A percentile compares a stretch with the other conserved stretches of the same genome.
Evolutionary conservation across 768 basidiomycete species (phyloP).

Genomic region (Russula earlei): DNA sequence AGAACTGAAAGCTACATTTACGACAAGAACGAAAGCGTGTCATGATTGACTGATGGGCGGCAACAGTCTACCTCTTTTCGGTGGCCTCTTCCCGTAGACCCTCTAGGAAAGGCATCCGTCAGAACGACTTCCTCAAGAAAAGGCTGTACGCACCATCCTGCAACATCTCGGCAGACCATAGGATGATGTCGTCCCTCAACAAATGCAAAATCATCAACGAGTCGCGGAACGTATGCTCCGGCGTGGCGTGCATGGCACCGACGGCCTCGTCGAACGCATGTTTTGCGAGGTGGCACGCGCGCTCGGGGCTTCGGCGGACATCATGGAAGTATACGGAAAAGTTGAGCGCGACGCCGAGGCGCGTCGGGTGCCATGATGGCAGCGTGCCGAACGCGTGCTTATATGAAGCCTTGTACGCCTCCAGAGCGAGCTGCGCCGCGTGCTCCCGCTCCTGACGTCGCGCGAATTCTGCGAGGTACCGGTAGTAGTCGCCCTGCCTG

Average conservation of each 20-base stretch:
- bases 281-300: slow-evolving; percentile 94
- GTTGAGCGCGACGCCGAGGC: slow-evolving; percentile 81
- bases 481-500: slow-evolving; percentile 87
- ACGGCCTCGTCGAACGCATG: slow-evolving; percentile 90
- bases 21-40: neutral
- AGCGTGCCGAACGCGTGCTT: slow-evolving; percentile 71
- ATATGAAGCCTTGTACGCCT: slow-evolving; percentile 80
- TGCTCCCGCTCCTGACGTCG: slow-evolving; percentile 57
- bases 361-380: slow-evolving; percentile 73
- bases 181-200: slow-evolving; percentile 72
- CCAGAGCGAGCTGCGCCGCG: slow-evolving; percentile 67
- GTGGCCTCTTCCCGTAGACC: neutral
- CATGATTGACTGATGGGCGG: neutral
- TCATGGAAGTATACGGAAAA: slow-evolving; percentile 94
- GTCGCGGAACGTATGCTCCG: slow-evolving; percentile 53
- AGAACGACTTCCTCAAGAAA: neutral
- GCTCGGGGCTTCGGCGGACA: slow-evolving; percentile 74
- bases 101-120: neutral
- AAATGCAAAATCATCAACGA: slow-evolving; percentile 79
- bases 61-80: neutral
- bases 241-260: slow-evolving; percentile 27
- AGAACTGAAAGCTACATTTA: slow-evolving; percentile 6
- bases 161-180: slow-evolving; percentile 76
- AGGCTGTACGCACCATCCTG: slow-evolving; percentile 27
- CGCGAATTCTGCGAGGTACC: slow-evolving; percentile 83